Evolutionary conservation across 2,329 filamentous ascomycete genomes (phyloP).

Genomic region (Pleomassaria siparia): DNA sequence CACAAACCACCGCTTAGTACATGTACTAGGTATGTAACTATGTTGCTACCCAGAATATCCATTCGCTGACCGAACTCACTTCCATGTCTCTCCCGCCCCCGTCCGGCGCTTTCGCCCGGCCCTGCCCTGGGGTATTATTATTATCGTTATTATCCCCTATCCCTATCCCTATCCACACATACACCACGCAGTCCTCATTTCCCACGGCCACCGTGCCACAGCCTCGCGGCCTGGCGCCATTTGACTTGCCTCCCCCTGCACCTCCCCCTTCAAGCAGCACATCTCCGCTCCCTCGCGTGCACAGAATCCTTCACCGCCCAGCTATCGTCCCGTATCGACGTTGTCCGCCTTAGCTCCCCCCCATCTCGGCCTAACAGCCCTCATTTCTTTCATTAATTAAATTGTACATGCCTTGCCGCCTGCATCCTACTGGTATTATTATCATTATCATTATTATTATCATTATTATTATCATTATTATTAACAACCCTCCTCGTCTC

Average conservation of each 20-base stretch:
- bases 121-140: too few species aligned
- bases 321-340: neutral
- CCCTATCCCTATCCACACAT: too few species aligned
- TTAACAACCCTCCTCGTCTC: too few species aligned
- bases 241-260: neutral
- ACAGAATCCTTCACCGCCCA: neutral
- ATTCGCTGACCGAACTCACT: neutral
- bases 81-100: neutral
- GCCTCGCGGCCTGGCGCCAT: constrained; percentile 21
- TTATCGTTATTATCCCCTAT: neutral
- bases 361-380: neutral
- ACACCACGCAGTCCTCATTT: constrained; percentile 27
- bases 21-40: too few species aligned
- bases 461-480: too few species aligned
- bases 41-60: too few species aligned
- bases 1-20: too few species aligned
- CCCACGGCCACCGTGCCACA: constrained; percentile 26
- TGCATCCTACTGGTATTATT: neutral
- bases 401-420: constrained; percentile 5
- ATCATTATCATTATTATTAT: constrained; percentile 3
- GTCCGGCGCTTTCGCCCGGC: neutral
- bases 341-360: neutral
- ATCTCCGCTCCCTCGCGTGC: constrained; percentile 7
- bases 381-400: constrained; percentile 9
- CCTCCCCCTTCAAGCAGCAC: constrained; percentile 8